Evolutionary conservation across 306 rosid genomes (phyloP), one percentile per base, ranked within the genome.

Genomic region (Rosa multiflora): DNA sequence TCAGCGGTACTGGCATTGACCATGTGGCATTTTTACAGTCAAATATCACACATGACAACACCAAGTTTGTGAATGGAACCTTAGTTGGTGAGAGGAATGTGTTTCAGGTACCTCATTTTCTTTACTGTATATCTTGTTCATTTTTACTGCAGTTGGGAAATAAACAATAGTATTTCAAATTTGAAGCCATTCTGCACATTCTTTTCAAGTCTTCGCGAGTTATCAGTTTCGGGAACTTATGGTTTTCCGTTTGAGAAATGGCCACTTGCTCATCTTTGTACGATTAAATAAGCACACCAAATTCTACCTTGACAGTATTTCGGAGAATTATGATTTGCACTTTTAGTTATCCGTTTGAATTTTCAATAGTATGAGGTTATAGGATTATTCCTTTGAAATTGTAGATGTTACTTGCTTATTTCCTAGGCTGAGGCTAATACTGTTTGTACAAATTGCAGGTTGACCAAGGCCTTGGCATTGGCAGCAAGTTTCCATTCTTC

Each of bases 391-490:
- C 37, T 39, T 46, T 70, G 39, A 23, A 46, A 13, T 23, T n/a
- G 4, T 29, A 63, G 29, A 63, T 63, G 68, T 6, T 14, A 67
- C 68, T 67, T 78, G 35, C 8, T 58, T 13, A 51, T 58, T 74
- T 56, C 18, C 68, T 61, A 40, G 61, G 10, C 10, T 0, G 20
- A 55, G 26, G 76, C 72, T 86, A 71, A 83, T 35, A 67, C 70
- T 47, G 42, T 63, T 35, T 77, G 18, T 78, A 77, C 4, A 17
- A 81, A 78, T 69, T 88, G 80, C 86, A 95, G 99, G 98, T 93
- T 35, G 99, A 95, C 77, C 98, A 95, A 88, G 99, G 99, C 81
- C 88, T 95, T 20, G 98, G 98, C 32, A 69, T 95, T 49, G 99
- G 99, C 62, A 93, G 91, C 91, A 89, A 91, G 73, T 90, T 91